These are phyloP conservation scores for Aspergillus sclerotioniger DNA, from an alignment of 495 filamentous ascomycete species.

Conservation along the genomic window DNA sequence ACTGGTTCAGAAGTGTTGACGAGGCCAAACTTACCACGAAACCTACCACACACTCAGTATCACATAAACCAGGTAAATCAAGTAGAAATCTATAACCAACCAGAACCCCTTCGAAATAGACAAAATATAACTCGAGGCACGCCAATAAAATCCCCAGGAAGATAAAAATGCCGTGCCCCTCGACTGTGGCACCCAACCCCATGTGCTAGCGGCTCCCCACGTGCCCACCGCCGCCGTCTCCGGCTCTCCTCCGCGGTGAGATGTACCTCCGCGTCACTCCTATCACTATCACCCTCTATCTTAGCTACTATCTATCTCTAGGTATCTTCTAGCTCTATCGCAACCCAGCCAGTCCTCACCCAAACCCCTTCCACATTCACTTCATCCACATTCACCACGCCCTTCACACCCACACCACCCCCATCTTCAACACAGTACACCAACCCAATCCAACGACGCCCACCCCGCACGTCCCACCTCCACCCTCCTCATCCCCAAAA, in stretches of 20 bases:
- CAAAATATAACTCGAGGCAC: background rate
- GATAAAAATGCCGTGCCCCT: too few species aligned
- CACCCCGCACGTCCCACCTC: background rate
- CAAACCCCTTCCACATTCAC: too few species aligned
- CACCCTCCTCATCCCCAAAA: background rate
- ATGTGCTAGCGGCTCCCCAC: background rate
- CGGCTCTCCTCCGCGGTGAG: background rate
- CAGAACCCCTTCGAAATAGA: background rate
- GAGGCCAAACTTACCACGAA: background rate
- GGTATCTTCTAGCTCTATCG: too few species aligned
- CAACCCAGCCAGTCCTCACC: too few species aligned
- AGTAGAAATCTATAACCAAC: slow-evolving; percentile 1
- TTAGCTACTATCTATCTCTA: background rate
- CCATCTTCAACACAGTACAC: background rate
- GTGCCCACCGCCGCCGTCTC: background rate
- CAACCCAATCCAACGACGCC: too few species aligned
- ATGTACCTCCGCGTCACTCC: background rate
- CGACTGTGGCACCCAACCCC: background rate
- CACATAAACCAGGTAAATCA: background rate
- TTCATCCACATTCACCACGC: background rate
- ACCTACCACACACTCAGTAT: too few species aligned
- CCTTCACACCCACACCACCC: background rate
- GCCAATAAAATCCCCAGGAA: background rate
- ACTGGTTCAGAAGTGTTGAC: too few species aligned
- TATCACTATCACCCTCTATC: too few species aligned